Base-by-base conservation (phyloP, 352 stramenopile species). In the Phytophthora parvispora region DNA sequence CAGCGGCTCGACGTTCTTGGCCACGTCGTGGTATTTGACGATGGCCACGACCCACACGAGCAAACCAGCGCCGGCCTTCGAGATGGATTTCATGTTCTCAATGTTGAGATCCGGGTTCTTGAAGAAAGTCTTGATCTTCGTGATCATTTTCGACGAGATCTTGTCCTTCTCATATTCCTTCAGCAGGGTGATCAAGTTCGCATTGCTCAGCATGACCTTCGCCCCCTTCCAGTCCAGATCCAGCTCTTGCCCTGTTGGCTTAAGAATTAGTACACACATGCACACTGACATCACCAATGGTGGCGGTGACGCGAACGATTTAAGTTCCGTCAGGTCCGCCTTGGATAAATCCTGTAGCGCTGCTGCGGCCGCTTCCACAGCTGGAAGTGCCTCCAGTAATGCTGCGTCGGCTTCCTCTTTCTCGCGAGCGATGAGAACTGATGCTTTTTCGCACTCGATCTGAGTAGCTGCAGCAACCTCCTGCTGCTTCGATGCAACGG, bases 121-220 rank as follows among this genome's bases (percentile, higher is more conserved):
- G 74, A 95, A 92, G 45, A 98, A 98, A 29, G 97, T 98, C 71
- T 97, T 97, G 71, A 98, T 97, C 58, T 96, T 97, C 5, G 90
- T 90, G 62, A 98, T 98, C 94, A 98, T 98, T 71, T 98, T 98
- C 48, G 97, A 75, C 28, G 92, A 98, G 57, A 99, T 98, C 60
- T 94, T 97, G 71, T 98, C 95, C 60, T 99, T 99, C 51, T 98
- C 92, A 76, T 99, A 99, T 55, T 96, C 90, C 55, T 99, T 99
- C 4, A 99, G 76, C 25, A 94, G 79, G 4, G 85, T 87, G 43
- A 99, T 89, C 38, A 99, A 71, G 53, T 95, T 97, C 0, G 91
- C 83, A 22, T 99, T 97, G 50, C 87, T 92, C 34, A 99, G 77
- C 96, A 99, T 99, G 47, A 98, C 92, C 64, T 99, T 98, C 18